phyloP scores from a whole-genome alignment of 1,284 basidiomycete species.

The Apiotrichum veenhuisii region DNA sequence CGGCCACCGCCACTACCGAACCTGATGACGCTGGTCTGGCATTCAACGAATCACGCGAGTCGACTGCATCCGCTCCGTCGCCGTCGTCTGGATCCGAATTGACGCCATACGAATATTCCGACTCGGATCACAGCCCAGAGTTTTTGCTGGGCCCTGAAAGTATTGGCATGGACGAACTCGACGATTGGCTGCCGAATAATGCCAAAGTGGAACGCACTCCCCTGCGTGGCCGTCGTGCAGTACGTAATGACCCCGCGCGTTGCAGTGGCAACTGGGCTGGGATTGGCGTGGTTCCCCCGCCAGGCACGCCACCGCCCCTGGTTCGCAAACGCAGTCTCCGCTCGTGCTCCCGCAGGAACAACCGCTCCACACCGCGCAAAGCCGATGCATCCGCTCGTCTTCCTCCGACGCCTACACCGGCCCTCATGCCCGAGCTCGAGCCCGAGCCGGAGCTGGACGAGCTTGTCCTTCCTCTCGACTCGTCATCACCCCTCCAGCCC shows the following conservation, averaged over 20 bases:
- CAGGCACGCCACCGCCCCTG: slow-evolving; percentile 11
- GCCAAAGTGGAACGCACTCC: slow-evolving; percentile 26
- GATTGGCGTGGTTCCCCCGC: slow-evolving; percentile 33
- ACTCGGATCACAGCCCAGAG: slow-evolving; percentile 20
- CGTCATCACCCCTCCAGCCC: not conserved
- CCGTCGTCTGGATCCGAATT: slow-evolving; percentile 36
- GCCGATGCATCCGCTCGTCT: slow-evolving; percentile 5
- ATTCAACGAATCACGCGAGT: slow-evolving; percentile 15
- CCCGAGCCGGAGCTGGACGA: not conserved
- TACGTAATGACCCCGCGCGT: slow-evolving; percentile 9
- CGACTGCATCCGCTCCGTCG: slow-evolving; percentile 11
- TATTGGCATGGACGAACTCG: slow-evolving; percentile 41
- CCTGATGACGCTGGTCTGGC: slow-evolving; percentile 15
- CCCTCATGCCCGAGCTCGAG: not conserved
- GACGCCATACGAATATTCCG: slow-evolving; percentile 29
- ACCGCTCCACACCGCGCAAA: slow-evolving; percentile 15
- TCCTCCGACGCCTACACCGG: slow-evolving; percentile 9
- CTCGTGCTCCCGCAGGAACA: slow-evolving; percentile 8
- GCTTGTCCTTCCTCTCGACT: not conserved
- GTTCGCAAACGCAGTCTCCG: slow-evolving; percentile 18
- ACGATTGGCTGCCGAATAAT: slow-evolving; percentile 35
- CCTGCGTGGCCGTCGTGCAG: slow-evolving; percentile 20
- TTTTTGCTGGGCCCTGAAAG: slow-evolving; percentile 42
- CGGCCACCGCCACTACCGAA: slow-evolving; percentile 16
- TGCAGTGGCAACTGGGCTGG: slow-evolving; percentile 35